These are phyloP conservation scores for Neurospora sp. DNA, from an alignment of 495 filamentous ascomycete genomes.

Conservation along the genomic window DNA sequence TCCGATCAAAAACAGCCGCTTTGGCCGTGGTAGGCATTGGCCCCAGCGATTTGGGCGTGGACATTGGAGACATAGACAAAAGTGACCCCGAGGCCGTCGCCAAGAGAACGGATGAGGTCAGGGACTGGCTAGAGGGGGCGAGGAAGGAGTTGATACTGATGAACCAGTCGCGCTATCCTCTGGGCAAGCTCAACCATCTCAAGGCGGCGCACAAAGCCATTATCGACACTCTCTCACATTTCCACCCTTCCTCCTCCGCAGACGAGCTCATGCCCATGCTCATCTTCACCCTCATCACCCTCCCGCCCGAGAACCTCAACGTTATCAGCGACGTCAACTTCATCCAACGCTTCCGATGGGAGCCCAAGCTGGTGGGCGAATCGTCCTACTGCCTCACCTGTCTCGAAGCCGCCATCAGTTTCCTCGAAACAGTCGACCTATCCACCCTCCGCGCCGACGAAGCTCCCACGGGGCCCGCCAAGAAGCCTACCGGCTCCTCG, in stretches of 20 bases:
- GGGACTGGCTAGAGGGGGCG: constrained; percentile 59
- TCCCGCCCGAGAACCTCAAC: constrained; percentile 74
- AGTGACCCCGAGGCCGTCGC: constrained; percentile 37
- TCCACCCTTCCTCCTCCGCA: constrained; percentile 84
- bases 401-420: constrained; percentile 88
- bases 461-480: constrained; percentile 48
- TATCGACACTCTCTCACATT: constrained; percentile 70
- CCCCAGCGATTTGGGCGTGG: constrained; percentile 74
- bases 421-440: constrained; percentile 95
- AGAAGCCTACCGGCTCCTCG: constrained; percentile 39
- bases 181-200: constrained; percentile 85
- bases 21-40: constrained; percentile 84
- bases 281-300: constrained; percentile 89
- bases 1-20: constrained; percentile 89
- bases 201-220: constrained; percentile 87
- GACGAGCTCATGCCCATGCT: constrained; percentile 95
- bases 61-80: constrained; percentile 44
- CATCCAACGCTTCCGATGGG: constrained; percentile 84
- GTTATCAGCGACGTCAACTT: constrained; percentile 90
- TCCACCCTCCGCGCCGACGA: constrained; percentile 85
- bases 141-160: constrained; percentile 68
- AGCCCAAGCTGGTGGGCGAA: constrained; percentile 81
- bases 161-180: constrained; percentile 75
- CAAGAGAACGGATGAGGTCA: constrained; percentile 61
- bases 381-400: constrained; percentile 94